Base-by-base conservation (phyloP, 331 rosid species). In the Cydonia oblonga region DNA sequence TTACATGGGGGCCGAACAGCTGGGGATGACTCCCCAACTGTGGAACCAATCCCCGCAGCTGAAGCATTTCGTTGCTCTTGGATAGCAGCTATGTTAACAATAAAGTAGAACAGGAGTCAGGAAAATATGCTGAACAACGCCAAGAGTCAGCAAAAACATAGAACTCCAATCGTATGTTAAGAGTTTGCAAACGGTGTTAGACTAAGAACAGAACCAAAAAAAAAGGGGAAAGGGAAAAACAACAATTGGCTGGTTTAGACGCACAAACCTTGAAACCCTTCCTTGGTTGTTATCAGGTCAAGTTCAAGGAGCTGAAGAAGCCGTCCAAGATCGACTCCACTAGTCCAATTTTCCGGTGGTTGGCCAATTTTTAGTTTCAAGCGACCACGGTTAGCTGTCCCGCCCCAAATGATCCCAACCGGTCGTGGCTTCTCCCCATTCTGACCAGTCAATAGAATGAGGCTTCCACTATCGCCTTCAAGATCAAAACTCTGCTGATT, bases 391-490 rank as follows among this genome's bases (percentile, higher is more conserved):
- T 95, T 95, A 75, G 99, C 99, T 16, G 99, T 95, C 76, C 99
- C 99, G 28, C 99, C 99, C 99, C 99, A 95, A 76, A 95, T 95
- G 74, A 95, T 95, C 77, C 99, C 99, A 68, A 91, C 92, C 1
- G 99, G 97, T 26, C 82, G 86, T 51, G 97, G 93, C 79, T 86
- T 89, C 86, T 89, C 91, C 70, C 87, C 81, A 78, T 87, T 86
- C 70, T 84, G 84, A 86, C 93, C 86, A 25, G 90, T 87, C 80
- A 95, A 82, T 72, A 95, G 88, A 78, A 95, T 95, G 80, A 95
- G 99, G 72, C 99, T 95, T 76, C 99, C 99, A 77, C 99, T 95
- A 68, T 95, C 99, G 59, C 98, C 98, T 84, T 95, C 98, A 75
- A 95, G 97, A 78, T 95, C 98, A 85, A 95, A 95, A 6, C 96